Conservation (phyloP, 2,329 filamentous ascomycete genomes). For the Penicillium sp. region DNA sequence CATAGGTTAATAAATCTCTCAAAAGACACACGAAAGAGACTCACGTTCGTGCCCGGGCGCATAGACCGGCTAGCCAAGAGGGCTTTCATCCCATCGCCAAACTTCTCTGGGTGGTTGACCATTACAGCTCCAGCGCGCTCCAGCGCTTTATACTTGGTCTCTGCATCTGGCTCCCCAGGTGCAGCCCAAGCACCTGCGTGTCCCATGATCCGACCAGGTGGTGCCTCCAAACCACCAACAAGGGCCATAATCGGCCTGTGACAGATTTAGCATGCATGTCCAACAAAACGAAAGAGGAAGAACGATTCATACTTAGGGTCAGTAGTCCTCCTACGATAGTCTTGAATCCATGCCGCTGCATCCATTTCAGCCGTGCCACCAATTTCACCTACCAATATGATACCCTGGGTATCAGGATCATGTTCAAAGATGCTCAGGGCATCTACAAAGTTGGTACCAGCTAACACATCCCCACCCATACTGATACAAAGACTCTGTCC, state of each 20-base stretch:
- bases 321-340: slow-evolving; percentile 59
- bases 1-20: slow-evolving; percentile 7
- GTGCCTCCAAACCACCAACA: slow-evolving; percentile 67
- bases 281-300: neutral
- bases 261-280: slow-evolving; percentile 18
- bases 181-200: slow-evolving; percentile 75
- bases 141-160: slow-evolving; percentile 68
- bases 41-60: slow-evolving; percentile 25
- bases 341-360: slow-evolving; percentile 72
- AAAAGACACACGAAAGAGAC: neutral
- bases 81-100: slow-evolving; percentile 68
- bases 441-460: slow-evolving; percentile 74
- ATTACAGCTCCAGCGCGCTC: slow-evolving; percentile 67
- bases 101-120: slow-evolving; percentile 74
- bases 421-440: slow-evolving; percentile 66
- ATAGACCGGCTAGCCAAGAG: slow-evolving; percentile 52
- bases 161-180: slow-evolving; percentile 65
- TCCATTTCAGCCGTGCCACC: slow-evolving; percentile 70
- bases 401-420: slow-evolving; percentile 69
- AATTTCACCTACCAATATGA: slow-evolving; percentile 72
- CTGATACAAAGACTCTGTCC: slow-evolving; percentile 77
- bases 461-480: slow-evolving; percentile 74
- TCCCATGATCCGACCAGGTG: slow-evolving; percentile 70
- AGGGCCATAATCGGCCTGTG: slow-evolving; percentile 70
- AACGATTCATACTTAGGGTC: slow-evolving; percentile 63